These are phyloP conservation scores for Papiliotrema nemorosa DNA, from an alignment of 1,284 basidiomycete genomes.

Conservation along the genomic window DNA sequence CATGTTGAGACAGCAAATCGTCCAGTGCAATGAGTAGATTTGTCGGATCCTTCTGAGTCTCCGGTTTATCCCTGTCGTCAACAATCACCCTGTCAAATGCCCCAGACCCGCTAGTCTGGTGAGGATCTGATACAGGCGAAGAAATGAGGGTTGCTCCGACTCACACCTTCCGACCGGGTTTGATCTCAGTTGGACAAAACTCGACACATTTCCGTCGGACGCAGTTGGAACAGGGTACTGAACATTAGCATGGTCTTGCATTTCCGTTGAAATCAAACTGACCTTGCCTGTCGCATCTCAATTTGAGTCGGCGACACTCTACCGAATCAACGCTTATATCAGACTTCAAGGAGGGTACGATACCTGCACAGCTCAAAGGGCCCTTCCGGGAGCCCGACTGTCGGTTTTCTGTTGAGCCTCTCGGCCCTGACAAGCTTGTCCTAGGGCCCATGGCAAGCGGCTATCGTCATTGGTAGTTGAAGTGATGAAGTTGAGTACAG, in stretches of 20 bases:
- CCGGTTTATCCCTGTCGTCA: neutral
- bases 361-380: neutral
- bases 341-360: too few relatives aligned
- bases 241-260: neutral
- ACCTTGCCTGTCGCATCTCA: conserved; percentile 21
- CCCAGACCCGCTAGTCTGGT: too few relatives aligned
- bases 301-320: conserved; percentile 1
- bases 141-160: too few relatives aligned
- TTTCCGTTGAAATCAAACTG: neutral
- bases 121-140: neutral
- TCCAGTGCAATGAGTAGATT: neutral
- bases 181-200: conserved; percentile 23
- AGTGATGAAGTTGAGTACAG: too few relatives aligned
- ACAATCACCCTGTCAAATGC: neutral
- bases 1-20: neutral
- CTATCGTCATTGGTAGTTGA: too few relatives aligned
- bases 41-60: neutral
- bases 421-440: too few relatives aligned
- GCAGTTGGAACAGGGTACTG: conserved; percentile 32
- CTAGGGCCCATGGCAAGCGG: too few relatives aligned
- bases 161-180: neutral
- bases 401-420: too few relatives aligned
- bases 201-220: conserved; percentile 25
- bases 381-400: too few relatives aligned
- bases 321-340: too few relatives aligned